Evolutionary conservation across 345 rosid species (phyloP), one percentile per base, ranked within the genome.

Genomic region (Eucalyptus leucophloia): DNA sequence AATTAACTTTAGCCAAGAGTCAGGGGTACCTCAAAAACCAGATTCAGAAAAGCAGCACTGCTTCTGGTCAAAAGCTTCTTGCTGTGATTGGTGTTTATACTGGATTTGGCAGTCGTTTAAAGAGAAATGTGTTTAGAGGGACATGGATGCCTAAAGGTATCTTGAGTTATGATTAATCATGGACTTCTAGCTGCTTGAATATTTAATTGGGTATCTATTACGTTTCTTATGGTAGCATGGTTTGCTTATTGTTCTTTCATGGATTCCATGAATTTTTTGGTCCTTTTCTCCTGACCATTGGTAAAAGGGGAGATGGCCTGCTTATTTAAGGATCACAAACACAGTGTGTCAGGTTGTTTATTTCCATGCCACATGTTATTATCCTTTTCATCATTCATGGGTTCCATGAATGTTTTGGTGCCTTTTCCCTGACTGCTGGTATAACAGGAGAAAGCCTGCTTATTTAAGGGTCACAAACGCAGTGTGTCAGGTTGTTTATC

Each of bases 61-160:
- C 95, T 45, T 92, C 96, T 6, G 94, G 92, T 50, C 91, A 91
- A 88, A 96, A 94, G 89, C 90, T 95, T 88, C 99, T 98, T 90
- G 99, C 96, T 80, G 98, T 98, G 54, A 96, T 98, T 93, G 99
- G 99, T 85, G 97, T 98, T 26, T 97, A 94, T 90, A 95, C 99
- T n/a, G 99, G 99, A 9, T 98, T 98, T 89, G 99, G 99, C 37
- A 94, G 99, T 90, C 96, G 91, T 87, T 88, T 96, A 91, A 96
- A 93, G 90, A 94, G 99, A 87, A 97, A 95, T 90, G 81, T 90
- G 40, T 98, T 95, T 91, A 91, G 99, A 93, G 98, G 98, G 17
- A 93, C 98, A 49, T 98, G 99, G 98, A 98, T 98, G 99, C 99
- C 99, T 88, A 96, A 89, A 93, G 98, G 99, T 86, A 67, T n/a